These are phyloP conservation scores for Picocystis sp. DNA, from an alignment of 163 green algal species.

Conservation along the genomic window DNA sequence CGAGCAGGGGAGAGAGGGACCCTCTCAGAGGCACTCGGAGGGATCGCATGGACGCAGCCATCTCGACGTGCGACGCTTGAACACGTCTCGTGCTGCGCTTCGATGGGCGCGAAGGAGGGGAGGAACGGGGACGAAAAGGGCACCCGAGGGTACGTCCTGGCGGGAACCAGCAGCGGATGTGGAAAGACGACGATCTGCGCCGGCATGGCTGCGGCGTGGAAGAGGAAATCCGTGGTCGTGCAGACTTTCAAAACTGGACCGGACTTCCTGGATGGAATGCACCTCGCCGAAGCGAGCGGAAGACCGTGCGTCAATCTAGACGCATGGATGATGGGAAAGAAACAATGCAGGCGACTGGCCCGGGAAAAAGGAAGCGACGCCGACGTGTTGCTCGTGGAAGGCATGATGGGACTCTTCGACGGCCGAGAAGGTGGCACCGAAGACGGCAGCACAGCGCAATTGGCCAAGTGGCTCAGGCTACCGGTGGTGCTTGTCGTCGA, in stretches of 20 bases:
- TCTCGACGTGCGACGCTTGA: too few species aligned
- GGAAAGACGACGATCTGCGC: conserved; percentile 55
- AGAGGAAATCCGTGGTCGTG: conserved; percentile 34
- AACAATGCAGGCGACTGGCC: conserved; percentile 30
- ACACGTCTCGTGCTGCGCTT: too few species aligned
- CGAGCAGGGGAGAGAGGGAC: too few species aligned
- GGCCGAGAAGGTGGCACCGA: conserved; percentile 45
- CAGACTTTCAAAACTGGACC: conserved; percentile 65
- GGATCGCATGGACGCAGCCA: too few species aligned
- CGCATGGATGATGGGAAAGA: conserved; percentile 53
- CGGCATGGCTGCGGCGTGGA: conserved; percentile 45
- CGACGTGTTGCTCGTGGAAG: conserved; percentile 66
- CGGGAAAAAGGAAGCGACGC: conserved; percentile 21
- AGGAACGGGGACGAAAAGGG: too few species aligned
- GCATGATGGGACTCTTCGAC: conserved; percentile 68
- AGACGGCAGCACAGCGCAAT: conserved; percentile 57
- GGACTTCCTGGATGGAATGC: conserved; percentile 57
- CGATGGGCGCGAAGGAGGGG: too few species aligned
- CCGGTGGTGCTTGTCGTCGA: conserved; percentile 74
- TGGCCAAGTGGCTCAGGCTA: conserved; percentile 57
- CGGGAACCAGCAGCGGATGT: conserved; percentile 49
- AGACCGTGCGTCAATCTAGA: conserved; percentile 61
- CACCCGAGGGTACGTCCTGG: conserved; percentile 32
- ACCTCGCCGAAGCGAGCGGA: conserved; percentile 49
- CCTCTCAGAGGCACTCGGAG: too few species aligned